Evolutionary conservation across 2,329 filamentous ascomycete species (phyloP), one percentile per base, ranked within the genome.

Genomic region (Salinomyces thailandicus): DNA sequence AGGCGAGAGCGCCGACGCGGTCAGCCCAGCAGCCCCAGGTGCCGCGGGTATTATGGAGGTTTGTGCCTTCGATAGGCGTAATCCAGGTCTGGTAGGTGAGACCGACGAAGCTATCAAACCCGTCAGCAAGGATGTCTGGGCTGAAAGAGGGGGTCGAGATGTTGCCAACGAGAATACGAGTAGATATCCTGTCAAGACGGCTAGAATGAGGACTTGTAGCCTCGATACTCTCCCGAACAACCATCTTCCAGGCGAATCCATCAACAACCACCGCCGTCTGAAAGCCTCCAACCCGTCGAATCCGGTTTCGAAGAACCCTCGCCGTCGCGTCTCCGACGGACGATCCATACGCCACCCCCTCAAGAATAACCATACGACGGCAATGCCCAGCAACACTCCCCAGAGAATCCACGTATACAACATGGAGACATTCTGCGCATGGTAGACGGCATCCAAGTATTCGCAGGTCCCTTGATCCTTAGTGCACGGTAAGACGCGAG

Each of bases 221-320:
- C 80, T 69, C 1, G 78, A 82, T 2, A 77, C 76, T 41, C 74
- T 68, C 18, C 81, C 79, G 46, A 86, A 85, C 35, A 84, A 48
- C 14, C 57, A 44, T 26, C 42, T 48, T 13, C 68, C 62, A 2
- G 69, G 57, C 3, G 69, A 66, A 47, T 83, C 78, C 0, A 75
- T 74, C 2, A 85, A 69, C 2, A 85, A 63, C 47, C 71, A 68
- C 18, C 61, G 65, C 13, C 74, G 64, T 11, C 58, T 51, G 18
- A 32, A 27, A 13, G 39, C 34, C 18, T 39, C 42, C 19, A 39
- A 26, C 9, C 18, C 17, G 16, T 44, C 33, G n/a, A 39, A 45
- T 5, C 47, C 7, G 5, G 36, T 36, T 26, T 49, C 46, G 19
- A 52, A 28, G 11, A 46, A 33, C 3, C 42, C 42, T 14, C 45